Evolutionary conservation across 1,139 yeast species (phyloP).

Genomic region (Scheffersomyces illinoinensis): DNA sequence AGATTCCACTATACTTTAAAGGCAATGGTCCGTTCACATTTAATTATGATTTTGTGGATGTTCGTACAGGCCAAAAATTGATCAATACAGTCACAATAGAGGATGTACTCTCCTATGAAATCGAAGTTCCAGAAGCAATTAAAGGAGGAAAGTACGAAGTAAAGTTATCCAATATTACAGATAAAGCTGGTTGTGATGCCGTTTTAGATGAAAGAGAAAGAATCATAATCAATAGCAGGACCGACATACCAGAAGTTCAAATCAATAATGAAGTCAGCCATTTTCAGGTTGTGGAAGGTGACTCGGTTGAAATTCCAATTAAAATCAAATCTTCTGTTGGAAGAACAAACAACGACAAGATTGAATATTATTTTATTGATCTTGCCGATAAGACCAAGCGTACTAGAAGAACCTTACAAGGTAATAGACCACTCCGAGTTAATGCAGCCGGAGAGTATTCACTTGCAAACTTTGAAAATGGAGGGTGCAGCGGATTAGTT

Average conservation of each 20-base stretch:
- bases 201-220: constrained; percentile 27
- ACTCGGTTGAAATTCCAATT: constrained; percentile 57
- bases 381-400: constrained; percentile 22
- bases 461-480: constrained; percentile 59
- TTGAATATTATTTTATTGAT: constrained; percentile 25
- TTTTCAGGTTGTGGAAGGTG: constrained; percentile 60
- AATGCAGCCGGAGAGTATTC: constrained; percentile 63
- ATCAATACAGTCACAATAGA: constrained; percentile 46
- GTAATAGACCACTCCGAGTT: constrained; percentile 43
- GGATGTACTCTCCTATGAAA: constrained; percentile 43
- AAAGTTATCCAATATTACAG: constrained; percentile 63
- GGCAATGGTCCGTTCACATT: constrained; percentile 82
- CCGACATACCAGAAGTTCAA: constrained; percentile 16
- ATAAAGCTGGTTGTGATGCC: constrained; percentile 74
- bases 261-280: constrained; percentile 6
- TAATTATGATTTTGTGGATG: constrained; percentile 54
- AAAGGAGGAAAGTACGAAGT: constrained; percentile 74
- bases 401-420: constrained; percentile 24
- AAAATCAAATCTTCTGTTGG: constrained; percentile 36
- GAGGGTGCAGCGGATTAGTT: constrained; percentile 68
- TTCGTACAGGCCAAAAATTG: constrained; percentile 29
- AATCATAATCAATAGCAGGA: constrained; percentile 37
- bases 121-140: constrained; percentile 54
- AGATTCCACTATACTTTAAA: constrained; percentile 56
- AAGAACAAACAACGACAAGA: constrained; percentile 21